phyloP scores from a whole-genome alignment of 2,329 filamentous ascomycete species.

The Colletotrichum filicis region DNA sequence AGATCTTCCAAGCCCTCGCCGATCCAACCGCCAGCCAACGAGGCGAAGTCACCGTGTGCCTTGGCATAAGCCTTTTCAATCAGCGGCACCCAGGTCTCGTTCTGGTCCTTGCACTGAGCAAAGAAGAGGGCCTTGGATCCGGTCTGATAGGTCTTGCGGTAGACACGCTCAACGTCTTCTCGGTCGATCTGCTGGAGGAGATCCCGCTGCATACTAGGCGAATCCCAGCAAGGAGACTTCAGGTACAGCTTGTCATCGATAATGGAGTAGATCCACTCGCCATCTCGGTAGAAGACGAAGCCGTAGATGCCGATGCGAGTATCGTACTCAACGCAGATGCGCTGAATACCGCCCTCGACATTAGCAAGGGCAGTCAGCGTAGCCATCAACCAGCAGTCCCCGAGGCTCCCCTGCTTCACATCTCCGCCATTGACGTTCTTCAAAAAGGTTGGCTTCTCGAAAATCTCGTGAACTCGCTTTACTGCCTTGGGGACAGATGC shows the following conservation, averaged over 20 bases:
- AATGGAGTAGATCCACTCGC: constrained; percentile 92
- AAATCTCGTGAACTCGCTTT: constrained; percentile 80
- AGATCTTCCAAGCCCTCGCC: constrained; percentile 70
- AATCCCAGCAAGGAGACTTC: constrained; percentile 84
- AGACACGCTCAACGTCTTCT: constrained; percentile 77
- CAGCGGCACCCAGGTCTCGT: constrained; percentile 85
- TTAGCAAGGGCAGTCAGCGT: constrained; percentile 82
- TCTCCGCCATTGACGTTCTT: constrained; percentile 75
- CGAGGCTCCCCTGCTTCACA: constrained; percentile 80
- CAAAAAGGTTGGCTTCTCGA: constrained; percentile 77
- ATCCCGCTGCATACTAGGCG: constrained; percentile 78
- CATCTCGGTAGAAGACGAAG: constrained; percentile 89
- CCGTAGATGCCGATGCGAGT: constrained; percentile 84
- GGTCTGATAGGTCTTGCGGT: constrained; percentile 77
- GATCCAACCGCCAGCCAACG: constrained; percentile 77
- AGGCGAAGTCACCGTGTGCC: constrained; percentile 80
- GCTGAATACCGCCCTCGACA: constrained; percentile 75
- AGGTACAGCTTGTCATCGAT: constrained; percentile 92
- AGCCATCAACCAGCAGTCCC: constrained; percentile 88
- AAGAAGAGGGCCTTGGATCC: constrained; percentile 84
- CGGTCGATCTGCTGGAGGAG: constrained; percentile 81
- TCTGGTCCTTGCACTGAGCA: constrained; percentile 78
- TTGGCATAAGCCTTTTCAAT: constrained; percentile 89
- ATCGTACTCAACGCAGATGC: constrained; percentile 81
- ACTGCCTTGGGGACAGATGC: constrained; percentile 75